Conservation (phyloP, 129 eudicot species). For the Apium graveolens region DNA sequence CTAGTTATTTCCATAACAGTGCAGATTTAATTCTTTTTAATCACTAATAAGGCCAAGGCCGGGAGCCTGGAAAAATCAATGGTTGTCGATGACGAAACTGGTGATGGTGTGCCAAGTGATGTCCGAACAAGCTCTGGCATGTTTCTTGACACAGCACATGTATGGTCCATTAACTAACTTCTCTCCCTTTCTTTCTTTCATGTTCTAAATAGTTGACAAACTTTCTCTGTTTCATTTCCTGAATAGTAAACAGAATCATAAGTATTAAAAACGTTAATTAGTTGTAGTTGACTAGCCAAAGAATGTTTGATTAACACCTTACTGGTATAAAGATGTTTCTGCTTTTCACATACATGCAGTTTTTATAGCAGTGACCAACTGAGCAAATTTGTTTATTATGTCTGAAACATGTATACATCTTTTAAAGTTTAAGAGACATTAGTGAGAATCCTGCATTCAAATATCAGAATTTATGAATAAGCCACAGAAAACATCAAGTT, state of each 20-base stretch:
- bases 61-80: conserved; percentile 68
- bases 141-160: conserved; percentile 59
- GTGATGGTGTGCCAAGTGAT: conserved; percentile 41
- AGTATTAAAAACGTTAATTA: not conserved
- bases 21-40: not conserved
- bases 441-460: not conserved
- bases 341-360: not conserved
- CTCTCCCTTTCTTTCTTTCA: not conserved
- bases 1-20: not conserved
- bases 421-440: not conserved
- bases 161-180: conserved; percentile 25
- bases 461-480: not conserved
- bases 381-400: not conserved
- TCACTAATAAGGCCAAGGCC: conserved; percentile 44
- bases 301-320: not conserved
- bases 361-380: not conserved
- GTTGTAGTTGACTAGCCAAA: not conserved
- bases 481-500: no score
- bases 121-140: conserved; percentile 88
- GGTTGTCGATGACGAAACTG: conserved; percentile 59
- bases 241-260: not conserved
- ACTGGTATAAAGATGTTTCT: not conserved
- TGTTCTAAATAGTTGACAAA: not conserved
- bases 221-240: not conserved
- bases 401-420: not conserved